A percentile compares a stretch with the other conserved stretches of the same genome.
phyloP scores from a whole-genome alignment of 495 filamentous ascomycete species.

The Penicillium verhagenii region DNA sequence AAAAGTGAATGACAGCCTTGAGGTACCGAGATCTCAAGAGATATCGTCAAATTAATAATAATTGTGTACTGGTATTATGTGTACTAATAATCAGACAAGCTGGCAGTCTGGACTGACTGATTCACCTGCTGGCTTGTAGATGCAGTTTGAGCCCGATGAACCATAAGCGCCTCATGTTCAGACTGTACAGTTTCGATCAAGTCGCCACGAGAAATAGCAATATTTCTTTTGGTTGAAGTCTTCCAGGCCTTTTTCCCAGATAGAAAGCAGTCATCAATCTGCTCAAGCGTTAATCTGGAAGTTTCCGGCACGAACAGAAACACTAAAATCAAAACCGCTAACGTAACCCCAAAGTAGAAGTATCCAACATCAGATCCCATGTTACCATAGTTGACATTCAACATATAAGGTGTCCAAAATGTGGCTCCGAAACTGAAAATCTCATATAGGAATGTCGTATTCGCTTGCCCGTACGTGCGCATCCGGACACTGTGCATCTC shows the following conservation, averaged over 20 bases:
- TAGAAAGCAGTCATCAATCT: conserved; percentile 27
- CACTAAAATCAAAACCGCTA: conserved; percentile 12
- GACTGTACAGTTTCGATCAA: neutral
- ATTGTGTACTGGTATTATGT: too few relatives aligned
- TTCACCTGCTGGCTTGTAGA: neutral
- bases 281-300: conserved; percentile 25
- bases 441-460: conserved; percentile 22
- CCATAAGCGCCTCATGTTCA: neutral
- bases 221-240: conserved; percentile 22
- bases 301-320: conserved; percentile 30
- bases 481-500: conserved; percentile 33
- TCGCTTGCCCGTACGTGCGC: conserved; percentile 30
- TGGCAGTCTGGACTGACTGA: neutral
- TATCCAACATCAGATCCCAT: conserved; percentile 32
- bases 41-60: too few relatives aligned
- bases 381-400: conserved; percentile 21
- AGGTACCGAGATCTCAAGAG: too few relatives aligned
- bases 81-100: neutral
- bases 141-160: neutral
- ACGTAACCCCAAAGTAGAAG: conserved; percentile 27
- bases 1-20: too few relatives aligned
- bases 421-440: conserved; percentile 27
- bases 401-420: conserved; percentile 34
- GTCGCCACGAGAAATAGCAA: neutral
- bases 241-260: conserved; percentile 24